Evolutionary conservation across 2,329 filamentous ascomycete species (phyloP).

Genomic region (Massarina eburnea): DNA sequence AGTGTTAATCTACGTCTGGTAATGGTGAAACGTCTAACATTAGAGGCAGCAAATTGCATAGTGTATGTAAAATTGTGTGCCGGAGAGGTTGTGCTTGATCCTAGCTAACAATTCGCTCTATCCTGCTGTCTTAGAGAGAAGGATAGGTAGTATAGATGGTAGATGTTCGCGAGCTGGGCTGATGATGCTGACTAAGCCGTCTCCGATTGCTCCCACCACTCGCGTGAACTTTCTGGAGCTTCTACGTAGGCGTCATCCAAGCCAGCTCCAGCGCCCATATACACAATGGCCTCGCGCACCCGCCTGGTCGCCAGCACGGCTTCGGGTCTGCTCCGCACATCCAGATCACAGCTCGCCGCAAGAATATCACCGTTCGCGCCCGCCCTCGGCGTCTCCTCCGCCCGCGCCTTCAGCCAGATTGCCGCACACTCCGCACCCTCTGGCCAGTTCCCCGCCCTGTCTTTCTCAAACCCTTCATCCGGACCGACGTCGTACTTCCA

Average conservation of each 20-base stretch:
- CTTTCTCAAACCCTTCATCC: conserved; percentile 26
- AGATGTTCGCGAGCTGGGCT: background rate
- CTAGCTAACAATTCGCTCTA: no score
- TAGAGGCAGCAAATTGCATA: no score
- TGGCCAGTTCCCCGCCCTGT: conserved; percentile 28
- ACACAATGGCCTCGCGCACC: conserved; percentile 38
- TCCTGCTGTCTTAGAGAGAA: no score
- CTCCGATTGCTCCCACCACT: background rate
- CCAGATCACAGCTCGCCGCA: conserved; percentile 18
- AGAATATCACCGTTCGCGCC: conserved; percentile 15
- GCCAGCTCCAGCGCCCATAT: background rate
- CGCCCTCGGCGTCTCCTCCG: conserved; percentile 16
- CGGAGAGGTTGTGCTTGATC: no score
- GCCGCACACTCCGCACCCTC: conserved; percentile 27
- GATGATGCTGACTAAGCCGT: background rate
- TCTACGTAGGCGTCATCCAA: background rate
- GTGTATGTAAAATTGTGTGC: no score
- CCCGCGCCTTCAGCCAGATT: conserved; percentile 36
- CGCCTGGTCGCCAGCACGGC: conserved; percentile 34
- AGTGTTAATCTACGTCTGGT: background rate
- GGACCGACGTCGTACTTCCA: conserved; percentile 78
- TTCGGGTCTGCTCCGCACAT: conserved; percentile 27
- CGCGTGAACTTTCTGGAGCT: background rate
- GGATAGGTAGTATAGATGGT: no score
- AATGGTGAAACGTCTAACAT: background rate